phyloP scores from a whole-genome alignment of 2,329 filamentous ascomycete genomes.

The Claviceps digitariae region DNA sequence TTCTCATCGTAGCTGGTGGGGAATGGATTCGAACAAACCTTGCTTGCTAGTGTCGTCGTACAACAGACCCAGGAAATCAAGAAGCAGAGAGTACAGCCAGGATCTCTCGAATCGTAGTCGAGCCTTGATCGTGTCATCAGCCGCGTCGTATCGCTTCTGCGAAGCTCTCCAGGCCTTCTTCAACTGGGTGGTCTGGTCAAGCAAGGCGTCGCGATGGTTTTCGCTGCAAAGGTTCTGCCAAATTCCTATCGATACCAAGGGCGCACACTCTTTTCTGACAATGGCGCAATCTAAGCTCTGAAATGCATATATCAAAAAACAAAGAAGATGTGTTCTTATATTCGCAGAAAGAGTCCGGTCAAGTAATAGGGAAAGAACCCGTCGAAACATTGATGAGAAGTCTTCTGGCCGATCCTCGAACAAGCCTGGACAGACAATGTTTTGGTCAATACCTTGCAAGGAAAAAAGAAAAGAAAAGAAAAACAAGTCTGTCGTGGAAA shows the following conservation, averaged over 20 bases:
- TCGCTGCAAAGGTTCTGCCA: conserved; percentile 89
- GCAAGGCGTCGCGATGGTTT: conserved; percentile 53
- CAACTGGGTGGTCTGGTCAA: conserved; percentile 61
- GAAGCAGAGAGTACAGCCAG: conserved; percentile 77
- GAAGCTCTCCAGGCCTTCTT: conserved; percentile 86
- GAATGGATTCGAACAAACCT: conserved; percentile 21
- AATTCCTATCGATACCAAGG: conserved; percentile 83
- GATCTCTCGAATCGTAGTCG: conserved; percentile 80
- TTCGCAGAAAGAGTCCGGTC: conserved; percentile 51
- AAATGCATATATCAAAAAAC: conserved; percentile 82
- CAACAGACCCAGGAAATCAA: conserved; percentile 68
- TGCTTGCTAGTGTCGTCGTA: conserved; percentile 45
- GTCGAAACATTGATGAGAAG: conserved; percentile 81
- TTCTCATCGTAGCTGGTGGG: not conserved
- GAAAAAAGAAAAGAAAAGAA: conserved; percentile 3
- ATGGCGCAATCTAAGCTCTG: conserved; percentile 82
- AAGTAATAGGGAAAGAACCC: conserved; percentile 75
- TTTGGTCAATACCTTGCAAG: conserved; percentile 4
- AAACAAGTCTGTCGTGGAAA: not conserved
- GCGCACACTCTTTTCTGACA: conserved; percentile 91
- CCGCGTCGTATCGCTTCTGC: conserved; percentile 72
- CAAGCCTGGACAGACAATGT: conserved; percentile 37
- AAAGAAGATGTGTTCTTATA: conserved; percentile 71
- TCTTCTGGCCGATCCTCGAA: conserved; percentile 67
- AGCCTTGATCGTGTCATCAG: conserved; percentile 66